Evolutionary conservation across 352 stramenopile species (phyloP).

Genomic region (Thalassiosira hispida): DNA sequence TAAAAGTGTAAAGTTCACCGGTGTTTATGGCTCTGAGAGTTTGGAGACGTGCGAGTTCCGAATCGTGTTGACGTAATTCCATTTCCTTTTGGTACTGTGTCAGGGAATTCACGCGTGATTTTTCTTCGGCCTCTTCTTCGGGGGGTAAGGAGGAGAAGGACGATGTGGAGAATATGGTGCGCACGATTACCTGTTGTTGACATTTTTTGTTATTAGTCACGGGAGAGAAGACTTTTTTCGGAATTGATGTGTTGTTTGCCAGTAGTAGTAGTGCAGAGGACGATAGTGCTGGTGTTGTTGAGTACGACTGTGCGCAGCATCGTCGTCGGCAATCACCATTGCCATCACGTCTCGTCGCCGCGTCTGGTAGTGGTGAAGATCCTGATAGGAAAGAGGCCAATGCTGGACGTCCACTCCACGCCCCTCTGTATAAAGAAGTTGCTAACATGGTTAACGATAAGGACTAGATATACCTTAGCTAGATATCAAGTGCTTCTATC

Average conservation of each 20-base stretch:
- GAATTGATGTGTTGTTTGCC: no score
- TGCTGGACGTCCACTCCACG: background rate
- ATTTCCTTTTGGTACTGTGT: slow-evolving; percentile 73
- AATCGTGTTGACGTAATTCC: slow-evolving; percentile 79
- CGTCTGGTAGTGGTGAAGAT: background rate
- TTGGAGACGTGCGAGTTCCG: slow-evolving; percentile 72
- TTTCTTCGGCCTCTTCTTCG: slow-evolving; percentile 74
- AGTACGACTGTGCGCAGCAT: background rate
- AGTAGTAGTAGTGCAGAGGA: background rate
- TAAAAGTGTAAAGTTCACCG: slow-evolving; percentile 78
- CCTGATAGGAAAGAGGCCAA: slow-evolving; percentile 1
- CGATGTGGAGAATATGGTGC: slow-evolving; percentile 26
- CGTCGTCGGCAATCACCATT: background rate
- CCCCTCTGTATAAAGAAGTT: background rate
- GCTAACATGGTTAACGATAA: background rate
- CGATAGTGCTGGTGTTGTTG: background rate
- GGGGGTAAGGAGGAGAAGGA: slow-evolving; percentile 62
- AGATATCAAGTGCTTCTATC: no score
- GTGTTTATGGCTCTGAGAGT: slow-evolving; percentile 81
- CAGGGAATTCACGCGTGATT: slow-evolving; percentile 67
- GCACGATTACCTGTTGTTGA: no score
- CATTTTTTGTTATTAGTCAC: no score
- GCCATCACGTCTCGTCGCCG: no score
- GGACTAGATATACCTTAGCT: no score
- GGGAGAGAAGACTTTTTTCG: no score